Conservation (phyloP, 129 eudicot genomes). For the Centaurea solstitialis region DNA sequence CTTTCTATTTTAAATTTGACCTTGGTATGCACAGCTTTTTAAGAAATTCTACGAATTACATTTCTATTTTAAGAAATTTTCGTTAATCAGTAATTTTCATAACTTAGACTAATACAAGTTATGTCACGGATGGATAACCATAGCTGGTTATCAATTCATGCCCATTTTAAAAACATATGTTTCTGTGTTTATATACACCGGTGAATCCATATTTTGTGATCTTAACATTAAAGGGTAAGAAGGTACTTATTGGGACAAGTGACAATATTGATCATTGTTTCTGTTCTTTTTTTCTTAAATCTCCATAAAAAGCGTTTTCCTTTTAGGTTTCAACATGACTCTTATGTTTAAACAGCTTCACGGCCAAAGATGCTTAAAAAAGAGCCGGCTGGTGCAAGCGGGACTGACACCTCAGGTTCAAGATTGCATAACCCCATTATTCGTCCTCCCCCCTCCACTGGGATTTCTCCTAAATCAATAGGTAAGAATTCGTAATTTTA, state of each 20-base stretch:
- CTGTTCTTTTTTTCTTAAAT: not conserved
- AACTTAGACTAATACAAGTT: not conserved
- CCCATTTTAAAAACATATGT: not conserved
- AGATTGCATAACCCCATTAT: not conserved
- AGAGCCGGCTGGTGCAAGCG: slow-evolving; percentile 21
- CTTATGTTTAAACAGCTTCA: slow-evolving; percentile 23
- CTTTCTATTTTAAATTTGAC: not conserved
- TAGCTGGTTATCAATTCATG: not conserved
- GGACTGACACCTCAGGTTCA: not conserved
- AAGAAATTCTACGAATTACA: not conserved
- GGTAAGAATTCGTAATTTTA: not conserved
- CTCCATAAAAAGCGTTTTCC: not conserved
- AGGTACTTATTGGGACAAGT: not conserved
- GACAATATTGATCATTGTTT: not conserved
- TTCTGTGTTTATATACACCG: not conserved
- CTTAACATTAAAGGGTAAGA: not conserved
- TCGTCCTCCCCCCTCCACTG: not conserved
- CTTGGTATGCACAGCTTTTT: not conserved
- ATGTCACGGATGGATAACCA: not conserved
- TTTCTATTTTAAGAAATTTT: no score
- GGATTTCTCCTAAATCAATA: not conserved
- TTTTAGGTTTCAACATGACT: not conserved
- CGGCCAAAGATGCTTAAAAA: slow-evolving; percentile 7
- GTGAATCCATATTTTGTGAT: not conserved
- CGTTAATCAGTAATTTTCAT: not conserved